Evolutionary conservation across 352 stramenopile species (phyloP), one percentile per base, ranked within the genome.

Genomic region (Phytophthora pisi): DNA sequence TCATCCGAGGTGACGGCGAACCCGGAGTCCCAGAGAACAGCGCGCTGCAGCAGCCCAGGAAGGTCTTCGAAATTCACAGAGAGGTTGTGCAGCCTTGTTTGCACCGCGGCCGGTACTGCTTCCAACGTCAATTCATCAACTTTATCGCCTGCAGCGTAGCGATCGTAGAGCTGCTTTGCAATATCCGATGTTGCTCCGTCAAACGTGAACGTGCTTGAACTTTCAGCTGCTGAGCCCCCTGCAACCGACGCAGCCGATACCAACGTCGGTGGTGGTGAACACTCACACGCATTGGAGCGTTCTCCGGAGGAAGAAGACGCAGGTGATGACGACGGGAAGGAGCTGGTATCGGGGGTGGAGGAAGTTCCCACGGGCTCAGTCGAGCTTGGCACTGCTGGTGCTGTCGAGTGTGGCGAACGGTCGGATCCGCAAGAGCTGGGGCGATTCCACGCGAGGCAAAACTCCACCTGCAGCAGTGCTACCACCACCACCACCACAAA

Each of bases 21-120:
- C 31, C 74, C 74, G 30, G 70, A 68, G 51, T 81, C 74, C 74
- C 74, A 81, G 0, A 79, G 54, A 5, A 81, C 26, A 16, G 74
- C 70, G 9, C 70, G 70, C 20, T 81, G 74, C 28, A 78, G 50
- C 23, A 72, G 24, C 15, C 66, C 70, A 5, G 68, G 68, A 7
- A 79, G 58, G 6, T 73, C 60, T 15, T 64, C 42, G 40, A 74
- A 79, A 13, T 13, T 31, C 24, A 64, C 6, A 4, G 66, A 74
- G 5, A 63, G 5, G 51, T 56, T 67, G 18, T 66, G 53, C 7
- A 75, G 40, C 11, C 57, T 64, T 0, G n/a, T 10, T 52, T 47
- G 57, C 40, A 75, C 38, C 24, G 13, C 15, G 24, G 30, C 26
- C 18, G 65, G 58, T 8, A 73, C 36, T 4, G 26, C 5, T 30